These are phyloP conservation scores for Protea cynaroides DNA, from an alignment of 164 flowering plant species.

Conservation along the genomic window DNA sequence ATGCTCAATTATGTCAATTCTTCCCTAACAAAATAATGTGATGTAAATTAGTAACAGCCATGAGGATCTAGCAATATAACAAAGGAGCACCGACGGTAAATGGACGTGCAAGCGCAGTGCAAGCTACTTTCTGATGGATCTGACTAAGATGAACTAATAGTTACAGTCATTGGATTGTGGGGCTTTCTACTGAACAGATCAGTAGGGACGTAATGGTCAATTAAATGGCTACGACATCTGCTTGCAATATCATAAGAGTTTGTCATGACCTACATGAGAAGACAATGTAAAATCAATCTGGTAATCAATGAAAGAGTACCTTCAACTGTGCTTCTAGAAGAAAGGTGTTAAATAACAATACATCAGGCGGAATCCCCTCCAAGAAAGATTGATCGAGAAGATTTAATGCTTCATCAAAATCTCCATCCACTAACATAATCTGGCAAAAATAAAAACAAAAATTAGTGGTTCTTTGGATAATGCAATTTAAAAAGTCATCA, in stretches of 20 bases:
- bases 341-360: slow-evolving; percentile 56
- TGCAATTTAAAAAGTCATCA: too few species aligned
- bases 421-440: slow-evolving; percentile 42
- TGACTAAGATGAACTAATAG: background rate
- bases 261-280: too few species aligned
- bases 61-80: background rate
- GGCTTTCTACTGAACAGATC: too few species aligned
- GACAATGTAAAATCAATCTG: too few species aligned
- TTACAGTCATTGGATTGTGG: too few species aligned
- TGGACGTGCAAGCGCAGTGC: too few species aligned
- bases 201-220: background rate
- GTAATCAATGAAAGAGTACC: slow-evolving; percentile 31
- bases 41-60: too few species aligned
- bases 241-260: too few species aligned
- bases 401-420: slow-evolving; percentile 50
- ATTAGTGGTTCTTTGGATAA: background rate
- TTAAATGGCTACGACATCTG: too few species aligned
- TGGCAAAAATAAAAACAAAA: slow-evolving; percentile 13
- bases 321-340: slow-evolving; percentile 41
- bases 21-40: slow-evolving; percentile 41
- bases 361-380: slow-evolving; percentile 51
- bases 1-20: slow-evolving; percentile 66
- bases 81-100: background rate
- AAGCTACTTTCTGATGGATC: background rate
- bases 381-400: slow-evolving; percentile 48